These are phyloP conservation scores for Pythium monospermum DNA, from an alignment of 352 stramenopile genomes.

Conservation along the genomic window DNA sequence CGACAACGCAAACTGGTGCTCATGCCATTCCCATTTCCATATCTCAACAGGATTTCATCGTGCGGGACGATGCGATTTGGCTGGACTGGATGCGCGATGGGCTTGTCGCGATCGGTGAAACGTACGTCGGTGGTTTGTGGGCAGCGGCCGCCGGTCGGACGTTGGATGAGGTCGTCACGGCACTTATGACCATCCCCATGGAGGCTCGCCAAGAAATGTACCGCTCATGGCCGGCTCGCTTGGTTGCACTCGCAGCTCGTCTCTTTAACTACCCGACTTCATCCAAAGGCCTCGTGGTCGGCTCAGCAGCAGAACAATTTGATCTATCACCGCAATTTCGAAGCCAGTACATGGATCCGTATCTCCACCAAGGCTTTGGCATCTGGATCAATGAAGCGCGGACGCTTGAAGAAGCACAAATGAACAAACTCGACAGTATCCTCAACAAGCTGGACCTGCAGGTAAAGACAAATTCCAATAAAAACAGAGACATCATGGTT, in stretches of 20 bases:
- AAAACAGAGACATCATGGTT: no score
- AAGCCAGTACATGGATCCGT: constrained; percentile 67
- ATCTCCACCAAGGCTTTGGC: constrained; percentile 73
- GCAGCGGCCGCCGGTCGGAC: constrained; percentile 41
- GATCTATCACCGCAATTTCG: constrained; percentile 69
- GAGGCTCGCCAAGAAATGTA: constrained; percentile 82
- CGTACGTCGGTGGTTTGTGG: constrained; percentile 77
- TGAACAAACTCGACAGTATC: constrained; percentile 63
- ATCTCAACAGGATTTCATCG: constrained; percentile 57
- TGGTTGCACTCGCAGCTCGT: constrained; percentile 63
- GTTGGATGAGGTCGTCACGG: constrained; percentile 68
- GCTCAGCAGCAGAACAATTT: constrained; percentile 66
- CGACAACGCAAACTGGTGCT: not conserved
- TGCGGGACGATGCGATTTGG: constrained; percentile 77
- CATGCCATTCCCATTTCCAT: not conserved
- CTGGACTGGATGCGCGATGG: constrained; percentile 86
- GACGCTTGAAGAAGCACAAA: constrained; percentile 58
- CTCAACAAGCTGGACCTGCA: constrained; percentile 53
- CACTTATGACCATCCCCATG: constrained; percentile 77
- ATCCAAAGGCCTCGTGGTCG: constrained; percentile 62
- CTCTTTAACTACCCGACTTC: constrained; percentile 77
- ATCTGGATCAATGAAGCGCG: constrained; percentile 50
- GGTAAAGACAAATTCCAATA: constrained; percentile 28
- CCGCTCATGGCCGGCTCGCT: constrained; percentile 73
- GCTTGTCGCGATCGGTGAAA: constrained; percentile 77